A percentile compares a stretch with the other conserved stretches of the same genome.
Evolutionary conservation across 2,329 filamentous ascomycete species (phyloP).

Genomic region (Fusarium sp.): DNA sequence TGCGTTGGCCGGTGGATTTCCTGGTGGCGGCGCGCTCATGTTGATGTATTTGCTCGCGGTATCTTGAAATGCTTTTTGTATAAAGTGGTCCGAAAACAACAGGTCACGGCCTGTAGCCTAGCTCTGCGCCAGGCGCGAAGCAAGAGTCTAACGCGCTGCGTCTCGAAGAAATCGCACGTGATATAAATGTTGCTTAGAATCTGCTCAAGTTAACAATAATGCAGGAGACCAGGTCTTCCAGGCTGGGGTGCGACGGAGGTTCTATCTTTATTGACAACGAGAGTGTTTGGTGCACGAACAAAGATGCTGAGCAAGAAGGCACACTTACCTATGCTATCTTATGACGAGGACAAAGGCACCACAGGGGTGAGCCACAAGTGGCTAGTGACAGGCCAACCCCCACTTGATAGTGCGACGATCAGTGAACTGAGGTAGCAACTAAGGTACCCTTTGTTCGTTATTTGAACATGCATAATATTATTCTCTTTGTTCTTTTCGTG

Average conservation of each 20-base stretch:
- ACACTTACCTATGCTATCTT: slow-evolving; percentile 16
- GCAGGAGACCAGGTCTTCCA: background rate
- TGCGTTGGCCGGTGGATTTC: slow-evolving; percentile 45
- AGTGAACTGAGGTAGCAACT: background rate
- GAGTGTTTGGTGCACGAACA: slow-evolving; percentile 34
- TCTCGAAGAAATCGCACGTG: background rate
- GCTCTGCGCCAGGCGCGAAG: slow-evolving; percentile 33
- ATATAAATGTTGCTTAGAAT: slow-evolving; percentile 9
- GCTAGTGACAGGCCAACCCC: slow-evolving; percentile 23
- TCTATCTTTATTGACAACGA: slow-evolving; percentile 38
- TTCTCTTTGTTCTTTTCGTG: background rate
- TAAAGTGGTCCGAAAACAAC: slow-evolving; percentile 23
- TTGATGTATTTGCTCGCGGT: slow-evolving; percentile 26
- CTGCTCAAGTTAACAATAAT: slow-evolving; percentile 6
- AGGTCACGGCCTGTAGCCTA: slow-evolving; percentile 35
- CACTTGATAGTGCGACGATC: background rate
- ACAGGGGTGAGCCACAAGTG: slow-evolving; percentile 33
- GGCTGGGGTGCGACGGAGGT: background rate
- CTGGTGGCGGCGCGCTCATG: slow-evolving; percentile 61
- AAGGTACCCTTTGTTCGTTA: background rate
- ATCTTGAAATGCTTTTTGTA: background rate
- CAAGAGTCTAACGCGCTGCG: slow-evolving; percentile 9
- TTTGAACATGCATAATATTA: background rate
- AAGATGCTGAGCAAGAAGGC: slow-evolving; percentile 25
- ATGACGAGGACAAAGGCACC: slow-evolving; percentile 49